Evolutionary conservation across 164 flowering plant species (phyloP).

Genomic region (Pachysandra terminalis): DNA sequence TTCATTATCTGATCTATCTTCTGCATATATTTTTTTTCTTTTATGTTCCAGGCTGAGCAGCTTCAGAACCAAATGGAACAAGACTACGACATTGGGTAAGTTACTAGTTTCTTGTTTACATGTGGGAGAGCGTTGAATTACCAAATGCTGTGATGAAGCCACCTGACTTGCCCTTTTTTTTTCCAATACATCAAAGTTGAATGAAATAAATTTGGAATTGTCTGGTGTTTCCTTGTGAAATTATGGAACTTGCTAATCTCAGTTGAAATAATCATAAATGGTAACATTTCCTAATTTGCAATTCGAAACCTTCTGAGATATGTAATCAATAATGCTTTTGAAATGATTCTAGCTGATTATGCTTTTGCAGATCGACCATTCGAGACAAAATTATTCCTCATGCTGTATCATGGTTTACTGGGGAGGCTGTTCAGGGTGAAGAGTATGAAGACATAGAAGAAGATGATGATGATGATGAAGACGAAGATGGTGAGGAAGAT

Average conservation of each 20-base stretch:
- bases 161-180: no score
- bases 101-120: background rate
- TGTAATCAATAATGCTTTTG: no score
- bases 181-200: no score
- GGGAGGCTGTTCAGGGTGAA: conserved; percentile 69
- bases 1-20: background rate
- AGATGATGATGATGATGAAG: conserved; percentile 60
- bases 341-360: conserved; percentile 2
- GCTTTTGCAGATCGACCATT: conserved; percentile 52
- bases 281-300: background rate
- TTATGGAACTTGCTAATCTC: no score
- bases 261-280: no score
- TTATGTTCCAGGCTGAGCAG: conserved; percentile 15
- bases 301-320: background rate
- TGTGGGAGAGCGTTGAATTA: no score
- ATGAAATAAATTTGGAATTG: no score
- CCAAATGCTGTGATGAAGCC: no score
- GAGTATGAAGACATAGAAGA: conserved; percentile 43
- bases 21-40: conserved; percentile 2
- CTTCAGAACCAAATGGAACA: conserved; percentile 22
- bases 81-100: conserved; percentile 34
- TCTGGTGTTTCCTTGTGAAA: no score
- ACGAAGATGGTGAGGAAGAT: conserved; percentile 57
- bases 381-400: conserved; percentile 86
- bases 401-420: conserved; percentile 88